These are phyloP conservation scores for Sporothrix humicola DNA, from an alignment of 2,329 filamentous ascomycete genomes.

Conservation along the genomic window DNA sequence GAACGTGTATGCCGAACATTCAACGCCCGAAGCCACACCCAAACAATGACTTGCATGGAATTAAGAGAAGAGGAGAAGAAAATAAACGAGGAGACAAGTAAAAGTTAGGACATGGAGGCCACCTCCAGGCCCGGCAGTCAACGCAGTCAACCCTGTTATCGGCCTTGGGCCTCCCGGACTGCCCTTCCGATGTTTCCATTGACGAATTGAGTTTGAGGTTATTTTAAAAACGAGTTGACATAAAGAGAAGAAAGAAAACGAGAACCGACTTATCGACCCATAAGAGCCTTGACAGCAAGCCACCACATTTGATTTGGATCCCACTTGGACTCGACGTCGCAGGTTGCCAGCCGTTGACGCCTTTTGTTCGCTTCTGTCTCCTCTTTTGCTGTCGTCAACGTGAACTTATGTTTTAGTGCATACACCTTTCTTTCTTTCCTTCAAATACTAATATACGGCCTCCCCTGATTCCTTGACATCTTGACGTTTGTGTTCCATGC, in stretches of 20 bases:
- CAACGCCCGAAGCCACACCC: constrained; percentile 10
- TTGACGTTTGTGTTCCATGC: not conserved
- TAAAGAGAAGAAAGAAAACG: not conserved
- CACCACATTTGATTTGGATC: not conserved
- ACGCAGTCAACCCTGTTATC: not conserved
- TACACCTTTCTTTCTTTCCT: not conserved
- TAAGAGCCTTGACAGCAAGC: not conserved
- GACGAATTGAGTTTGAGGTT: constrained; percentile 5
- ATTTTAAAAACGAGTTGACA: not conserved
- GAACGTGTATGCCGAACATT: not conserved
- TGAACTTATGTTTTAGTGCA: too few relatives aligned
- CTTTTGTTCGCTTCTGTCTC: not conserved
- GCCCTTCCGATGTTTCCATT: not conserved
- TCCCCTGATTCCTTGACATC: not conserved
- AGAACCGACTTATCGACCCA: not conserved
- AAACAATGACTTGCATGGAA: not conserved
- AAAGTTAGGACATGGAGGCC: too few relatives aligned
- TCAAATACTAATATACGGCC: not conserved
- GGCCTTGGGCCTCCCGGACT: not conserved
- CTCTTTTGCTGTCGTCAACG: not conserved
- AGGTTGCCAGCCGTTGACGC: not conserved
- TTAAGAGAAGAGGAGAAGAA: not conserved
- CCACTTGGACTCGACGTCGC: not conserved
- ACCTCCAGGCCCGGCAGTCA: not conserved
- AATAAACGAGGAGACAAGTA: not conserved